Percentiles rank a stretch among this genome's conserved stretches.
Evolutionary conservation across 164 flowering plant genomes (phyloP).

Genomic region (Nelumbo lutea): DNA sequence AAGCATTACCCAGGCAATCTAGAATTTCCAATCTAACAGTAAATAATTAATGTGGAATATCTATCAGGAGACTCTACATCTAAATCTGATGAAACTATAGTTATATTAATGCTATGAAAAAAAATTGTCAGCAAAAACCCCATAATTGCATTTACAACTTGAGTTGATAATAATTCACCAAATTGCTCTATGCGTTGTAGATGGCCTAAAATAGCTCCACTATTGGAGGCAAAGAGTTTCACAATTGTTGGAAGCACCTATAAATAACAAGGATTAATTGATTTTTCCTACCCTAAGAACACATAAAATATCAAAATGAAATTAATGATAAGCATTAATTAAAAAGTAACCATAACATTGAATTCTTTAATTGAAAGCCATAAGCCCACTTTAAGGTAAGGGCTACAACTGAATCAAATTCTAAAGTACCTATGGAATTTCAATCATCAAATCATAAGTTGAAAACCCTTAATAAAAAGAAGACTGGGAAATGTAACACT

Average conservation of each 20-base stretch:
- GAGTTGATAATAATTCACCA: conserved; percentile 87
- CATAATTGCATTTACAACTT: conserved; percentile 97
- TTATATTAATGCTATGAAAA: neutral
- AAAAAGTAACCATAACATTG: conserved; percentile 51
- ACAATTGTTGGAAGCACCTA: conserved; percentile 90
- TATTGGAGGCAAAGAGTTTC: conserved; percentile 85
- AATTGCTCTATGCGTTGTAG: conserved; percentile 92
- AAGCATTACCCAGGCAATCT: conserved; percentile 17
- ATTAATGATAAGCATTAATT: neutral
- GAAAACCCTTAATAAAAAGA: neutral
- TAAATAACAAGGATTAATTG: conserved; percentile 11
- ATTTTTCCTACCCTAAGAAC: neutral
- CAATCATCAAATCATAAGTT: conserved; percentile 10
- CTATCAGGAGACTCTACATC: conserved; percentile 2
- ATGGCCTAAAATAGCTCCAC: conserved; percentile 80
- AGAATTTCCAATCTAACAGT: conserved; percentile 13
- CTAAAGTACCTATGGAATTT: conserved; percentile 69
- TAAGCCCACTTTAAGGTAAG: conserved; percentile 94
- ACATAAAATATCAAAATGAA: neutral
- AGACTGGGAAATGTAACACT: neutral
- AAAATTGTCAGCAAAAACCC: neutral
- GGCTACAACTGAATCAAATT: conserved; percentile 97
- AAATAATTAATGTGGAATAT: neutral
- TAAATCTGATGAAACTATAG: neutral
- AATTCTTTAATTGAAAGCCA: conserved; percentile 92